These are phyloP conservation scores for Penicillium sp. DNA, from an alignment of 2,329 filamentous ascomycete genomes.

Conservation along the genomic window DNA sequence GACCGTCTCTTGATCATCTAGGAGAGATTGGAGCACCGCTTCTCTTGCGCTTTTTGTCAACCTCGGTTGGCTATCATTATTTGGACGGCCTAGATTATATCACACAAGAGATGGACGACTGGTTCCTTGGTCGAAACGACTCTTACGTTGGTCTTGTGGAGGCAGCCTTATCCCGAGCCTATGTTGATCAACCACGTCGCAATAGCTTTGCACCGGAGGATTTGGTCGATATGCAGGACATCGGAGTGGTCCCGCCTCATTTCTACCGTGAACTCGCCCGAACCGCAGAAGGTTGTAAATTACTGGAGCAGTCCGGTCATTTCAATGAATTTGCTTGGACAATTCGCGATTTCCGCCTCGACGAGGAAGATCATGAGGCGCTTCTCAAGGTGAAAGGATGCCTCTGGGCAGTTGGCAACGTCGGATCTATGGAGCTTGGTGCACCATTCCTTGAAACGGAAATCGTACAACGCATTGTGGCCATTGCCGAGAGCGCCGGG, in stretches of 20 bases:
- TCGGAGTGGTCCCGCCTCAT: constrained; percentile 78
- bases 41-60: constrained; percentile 87
- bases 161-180: constrained; percentile 86
- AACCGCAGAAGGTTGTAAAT: constrained; percentile 85
- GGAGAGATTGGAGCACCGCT: constrained; percentile 95
- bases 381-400: constrained; percentile 95
- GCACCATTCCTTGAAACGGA: constrained; percentile 89
- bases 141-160: constrained; percentile 94
- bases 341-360: constrained; percentile 83
- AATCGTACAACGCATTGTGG: constrained; percentile 81
- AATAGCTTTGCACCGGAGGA: constrained; percentile 55
- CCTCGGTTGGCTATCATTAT: constrained; percentile 96
- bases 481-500: constrained; percentile 82
- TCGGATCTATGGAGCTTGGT: constrained; percentile 96
- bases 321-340: constrained; percentile 91
- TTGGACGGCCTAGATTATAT: constrained; percentile 97
- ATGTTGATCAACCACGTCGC: constrained; percentile 56
- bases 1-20: constrained; percentile 89
- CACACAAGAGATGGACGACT: constrained; percentile 99
- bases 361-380: constrained; percentile 79
- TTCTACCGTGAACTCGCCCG: constrained; percentile 95
- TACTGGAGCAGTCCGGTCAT: constrained; percentile 89
- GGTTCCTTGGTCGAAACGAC: constrained; percentile 96
- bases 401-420: constrained; percentile 96
- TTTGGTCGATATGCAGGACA: constrained; percentile 60